Base-by-base conservation (phyloP, 306 rosid species). In the Oemleria cerasiformis region DNA sequence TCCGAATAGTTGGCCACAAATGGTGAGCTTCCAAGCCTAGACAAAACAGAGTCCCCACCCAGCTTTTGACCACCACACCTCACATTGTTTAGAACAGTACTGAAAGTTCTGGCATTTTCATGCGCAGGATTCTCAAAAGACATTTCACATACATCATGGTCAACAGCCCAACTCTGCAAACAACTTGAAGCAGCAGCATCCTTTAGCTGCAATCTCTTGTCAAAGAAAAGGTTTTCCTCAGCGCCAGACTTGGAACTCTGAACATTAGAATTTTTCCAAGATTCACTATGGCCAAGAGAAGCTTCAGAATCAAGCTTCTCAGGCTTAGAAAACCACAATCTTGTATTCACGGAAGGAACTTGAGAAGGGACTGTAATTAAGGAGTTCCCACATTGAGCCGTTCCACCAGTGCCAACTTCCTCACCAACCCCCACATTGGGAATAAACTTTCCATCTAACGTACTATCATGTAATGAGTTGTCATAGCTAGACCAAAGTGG, bases 401-500 rank as follows among this genome's bases (percentile, higher is more conserved):
- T 55, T 62, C 69, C 70, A 34, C 76, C 82, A n/a, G 53, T 30
- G 38, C 67, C 70, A 44, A 41, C 19, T 56, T 49, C 51, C 11
- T 58, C 63, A 71, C 43, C 76, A 72, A 56, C 44, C 65, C 57
- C 55, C 54, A 51, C 68, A 76, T 5, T 74, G 67, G 73, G 73
- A 67, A 48, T 77, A 68, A 58, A 83, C 36, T 77, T 70, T 67
- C 81, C 82, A 50, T 78, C 80, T 62, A 75, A 39, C 17, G 53
- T 43, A 36, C 70, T 63, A 70, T 43, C 77, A 60, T 63, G 76
- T 59, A 71, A 54, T 8, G 39, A 60, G 73, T 67, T 60, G 23
- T 74, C 79, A 82, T 75, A 69, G 66, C 63, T 78, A 75, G 77
- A 70, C 38, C 69, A 78, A 70, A 51, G 75, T 8, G 78, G 80